These are phyloP conservation scores for Pseudogymnoascus sp. DNA, from an alignment of 2,329 filamentous ascomycete genomes.

Conservation along the genomic window DNA sequence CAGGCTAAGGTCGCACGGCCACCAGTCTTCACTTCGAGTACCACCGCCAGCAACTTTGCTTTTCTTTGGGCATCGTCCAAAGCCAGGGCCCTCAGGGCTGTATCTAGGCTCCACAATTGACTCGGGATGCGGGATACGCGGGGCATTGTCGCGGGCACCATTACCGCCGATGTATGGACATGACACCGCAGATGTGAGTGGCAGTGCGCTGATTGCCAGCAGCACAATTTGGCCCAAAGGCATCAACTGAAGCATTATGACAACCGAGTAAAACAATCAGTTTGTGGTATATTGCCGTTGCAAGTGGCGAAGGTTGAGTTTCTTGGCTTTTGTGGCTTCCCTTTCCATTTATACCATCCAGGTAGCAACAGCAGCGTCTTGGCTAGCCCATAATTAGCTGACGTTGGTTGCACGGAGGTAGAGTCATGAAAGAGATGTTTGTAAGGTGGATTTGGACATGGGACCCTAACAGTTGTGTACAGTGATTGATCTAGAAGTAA, in stretches of 20 bases:
- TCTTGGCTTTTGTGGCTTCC: neutral
- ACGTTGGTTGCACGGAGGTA: neutral
- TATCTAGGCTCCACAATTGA: slow-evolving; percentile 4
- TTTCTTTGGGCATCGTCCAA: slow-evolving; percentile 22
- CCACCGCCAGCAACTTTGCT: slow-evolving; percentile 38
- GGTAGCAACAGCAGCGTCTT: neutral
- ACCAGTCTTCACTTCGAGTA: slow-evolving; percentile 51
- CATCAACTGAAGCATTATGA: neutral
- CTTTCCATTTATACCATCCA: neutral
- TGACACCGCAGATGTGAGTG: neutral
- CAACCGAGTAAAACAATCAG: neutral
- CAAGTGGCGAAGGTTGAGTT: neutral
- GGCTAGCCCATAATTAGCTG: neutral
- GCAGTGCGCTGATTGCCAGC: neutral
- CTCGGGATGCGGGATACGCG: slow-evolving; percentile 3
- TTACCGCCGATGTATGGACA: neutral
- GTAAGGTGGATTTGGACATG: neutral
- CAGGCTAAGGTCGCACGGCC: slow-evolving; percentile 49
- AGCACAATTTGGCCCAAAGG: neutral
- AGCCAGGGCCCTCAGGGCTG: slow-evolving; percentile 13
- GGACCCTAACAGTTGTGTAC: slow-evolving; percentile 3
- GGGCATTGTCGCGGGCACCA: neutral
- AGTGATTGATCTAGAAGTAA: neutral
- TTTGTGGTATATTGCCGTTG: neutral
- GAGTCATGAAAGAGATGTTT: neutral